Base-by-base conservation (phyloP, 2,329 filamentous ascomycete species). In the Microcyclosporella mali region DNA sequence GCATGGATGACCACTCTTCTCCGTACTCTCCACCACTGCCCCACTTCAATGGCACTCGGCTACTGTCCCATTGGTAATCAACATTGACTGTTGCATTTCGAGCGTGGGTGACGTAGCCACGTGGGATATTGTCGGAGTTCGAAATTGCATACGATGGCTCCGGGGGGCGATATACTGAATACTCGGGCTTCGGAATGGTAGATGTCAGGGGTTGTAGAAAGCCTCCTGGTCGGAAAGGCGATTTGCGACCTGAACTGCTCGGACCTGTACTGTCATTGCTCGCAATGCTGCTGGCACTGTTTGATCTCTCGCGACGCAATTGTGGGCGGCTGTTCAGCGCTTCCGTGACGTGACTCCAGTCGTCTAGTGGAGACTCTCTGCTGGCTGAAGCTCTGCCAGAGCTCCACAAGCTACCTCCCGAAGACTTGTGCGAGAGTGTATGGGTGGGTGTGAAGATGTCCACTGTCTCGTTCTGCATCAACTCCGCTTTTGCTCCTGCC, bases 31-130 rank as follows among this genome's bases (percentile, higher is more conserved):
- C 92, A 8, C 90, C 90, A 56, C 88, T 82, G 6, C 89, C 90
- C 85, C 92, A 97, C 49, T 82, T 73, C 33, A 87, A 74, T 0
- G 85, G 80, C 2, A 76, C 70, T 11, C 85, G 77, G 74, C 89
- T 90, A 46, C 89, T 95, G 60, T 98, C 89, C 90, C 92, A 98
- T 56, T 90, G 85, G 58, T 87, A 94, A 65, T 98, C 92, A n/a
- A 95, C 75, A 38, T 85, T 77, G 4, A 86, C 74, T 59, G 88
- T 97, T 10, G 84, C 80, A 60, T 97, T 88, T 49, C 88, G 79
- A 7, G 90, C 90, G 66, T 98, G 92, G 0, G 87, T 79, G 14
- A 95, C 85, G 61, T 94, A 94, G 2, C 90, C 92, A 2, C 80
- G 71, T 0, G 92, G 92, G 45, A 97, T 95, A 6, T 83, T 81